These are phyloP conservation scores for Sordariomycetes sp. DNA, from an alignment of 2,329 filamentous ascomycete species.

Conservation along the genomic window DNA sequence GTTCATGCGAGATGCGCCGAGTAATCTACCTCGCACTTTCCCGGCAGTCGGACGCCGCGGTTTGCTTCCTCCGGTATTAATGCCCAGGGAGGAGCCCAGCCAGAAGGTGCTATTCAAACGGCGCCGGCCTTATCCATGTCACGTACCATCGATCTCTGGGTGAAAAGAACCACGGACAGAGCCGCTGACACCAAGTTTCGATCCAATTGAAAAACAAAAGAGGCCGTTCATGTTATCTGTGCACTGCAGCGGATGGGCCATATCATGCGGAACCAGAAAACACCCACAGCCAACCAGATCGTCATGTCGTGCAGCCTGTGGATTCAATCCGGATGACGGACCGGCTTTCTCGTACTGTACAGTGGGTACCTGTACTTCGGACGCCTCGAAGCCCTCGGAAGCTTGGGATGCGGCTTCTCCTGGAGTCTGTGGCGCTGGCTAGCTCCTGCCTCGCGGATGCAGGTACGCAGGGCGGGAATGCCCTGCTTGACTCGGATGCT, in stretches of 20 bases:
- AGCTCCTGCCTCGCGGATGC: not conserved
- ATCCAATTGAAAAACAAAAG: not conserved
- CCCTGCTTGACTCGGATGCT: not conserved
- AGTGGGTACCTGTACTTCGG: not conserved
- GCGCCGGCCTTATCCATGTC: not conserved
- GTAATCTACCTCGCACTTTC: not conserved
- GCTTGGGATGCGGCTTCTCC: not conserved
- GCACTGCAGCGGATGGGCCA: not conserved
- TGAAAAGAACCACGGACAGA: not conserved
- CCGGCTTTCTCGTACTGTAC: not conserved
- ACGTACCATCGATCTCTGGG: slow-evolving; percentile 1
- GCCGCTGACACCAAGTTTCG: not conserved
- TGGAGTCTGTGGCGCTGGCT: not conserved
- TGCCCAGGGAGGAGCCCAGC: not conserved
- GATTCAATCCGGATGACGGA: not conserved
- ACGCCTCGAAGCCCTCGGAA: not conserved
- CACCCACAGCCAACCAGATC: not conserved
- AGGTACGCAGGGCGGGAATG: not conserved
- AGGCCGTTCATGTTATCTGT: not conserved
- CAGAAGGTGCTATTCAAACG: slow-evolving; percentile 1
- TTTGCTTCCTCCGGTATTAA: not conserved
- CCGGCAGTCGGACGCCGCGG: not conserved
- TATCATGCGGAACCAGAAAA: not conserved
- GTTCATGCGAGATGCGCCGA: not conserved
- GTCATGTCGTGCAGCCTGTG: not conserved